Percentiles rank a stretch among this genome's conserved stretches.
Conservation (phyloP, 805 yeast species). For the Suhomyces canberraensis region DNA sequence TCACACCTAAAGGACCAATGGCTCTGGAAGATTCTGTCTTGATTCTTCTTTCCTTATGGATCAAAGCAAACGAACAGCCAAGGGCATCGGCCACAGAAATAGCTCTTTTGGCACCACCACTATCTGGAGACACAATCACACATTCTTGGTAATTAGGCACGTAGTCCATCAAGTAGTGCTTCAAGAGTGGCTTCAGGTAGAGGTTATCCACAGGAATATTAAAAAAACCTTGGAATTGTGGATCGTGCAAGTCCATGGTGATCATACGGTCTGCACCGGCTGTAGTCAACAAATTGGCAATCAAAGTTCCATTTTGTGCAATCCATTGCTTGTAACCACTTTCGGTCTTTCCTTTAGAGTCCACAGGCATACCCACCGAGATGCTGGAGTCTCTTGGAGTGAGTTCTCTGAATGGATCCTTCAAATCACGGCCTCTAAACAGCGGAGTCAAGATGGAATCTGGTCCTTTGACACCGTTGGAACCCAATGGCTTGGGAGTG, state of each 20-base stretch:
- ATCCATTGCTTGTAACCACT: constrained; percentile 91
- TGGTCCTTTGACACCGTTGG: not conserved
- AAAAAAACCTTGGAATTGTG: constrained; percentile 97
- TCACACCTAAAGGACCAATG: constrained; percentile 2
- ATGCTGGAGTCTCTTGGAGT: not conserved
- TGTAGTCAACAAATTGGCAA: constrained; percentile 81
- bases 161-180: constrained; percentile 73
- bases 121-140: constrained; percentile 95
- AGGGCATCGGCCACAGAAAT: constrained; percentile 89
- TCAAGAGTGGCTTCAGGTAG: constrained; percentile 82
- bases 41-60: constrained; percentile 86
- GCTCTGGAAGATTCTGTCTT: constrained; percentile 12
- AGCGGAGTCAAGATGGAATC: not conserved
- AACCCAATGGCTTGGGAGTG: constrained; percentile 41
- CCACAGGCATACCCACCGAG: constrained; percentile 18
- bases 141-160: constrained; percentile 81
- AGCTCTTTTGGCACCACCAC: constrained; percentile 98
- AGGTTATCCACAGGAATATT: constrained; percentile 94
- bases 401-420: constrained; percentile 2
- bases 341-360: constrained; percentile 40
- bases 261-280: constrained; percentile 97
- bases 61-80: constrained; percentile 86
- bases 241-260: constrained; percentile 97
- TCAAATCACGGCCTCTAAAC: not conserved
- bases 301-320: constrained; percentile 89